Percentiles rank a stretch among this genome's conserved stretches.
These are phyloP conservation scores for Russula emetica DNA, from an alignment of 768 basidiomycete species.

Conservation along the genomic window DNA sequence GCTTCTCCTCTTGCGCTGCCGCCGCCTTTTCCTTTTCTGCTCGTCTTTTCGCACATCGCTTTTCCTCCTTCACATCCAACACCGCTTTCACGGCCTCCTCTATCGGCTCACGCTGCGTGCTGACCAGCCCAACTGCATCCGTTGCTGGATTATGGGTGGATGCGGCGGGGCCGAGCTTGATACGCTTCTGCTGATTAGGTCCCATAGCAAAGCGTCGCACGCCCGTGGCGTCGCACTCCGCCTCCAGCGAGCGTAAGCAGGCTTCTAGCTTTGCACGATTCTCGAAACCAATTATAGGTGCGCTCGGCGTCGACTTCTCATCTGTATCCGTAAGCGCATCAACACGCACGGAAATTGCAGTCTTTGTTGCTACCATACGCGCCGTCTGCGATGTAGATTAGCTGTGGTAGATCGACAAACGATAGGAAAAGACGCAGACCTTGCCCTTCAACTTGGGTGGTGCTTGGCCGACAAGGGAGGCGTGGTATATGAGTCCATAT, in stretches of 20 bases:
- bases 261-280: slow-evolving; percentile 95
- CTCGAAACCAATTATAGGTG: slow-evolving; percentile 86
- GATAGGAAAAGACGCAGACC: slow-evolving; percentile 38
- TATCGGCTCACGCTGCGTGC: slow-evolving; percentile 81
- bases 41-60: slow-evolving; percentile 66
- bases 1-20: slow-evolving; percentile 28
- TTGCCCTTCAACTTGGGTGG: slow-evolving; percentile 98
- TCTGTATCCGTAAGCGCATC: slow-evolving; percentile 93
- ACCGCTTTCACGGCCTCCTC: slow-evolving; percentile 70
- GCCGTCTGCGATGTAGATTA: slow-evolving; percentile 67
- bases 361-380: slow-evolving; percentile 99
- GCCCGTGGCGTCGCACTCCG: slow-evolving; percentile 68
- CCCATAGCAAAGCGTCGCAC: slow-evolving; percentile 62
- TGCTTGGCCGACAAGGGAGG: slow-evolving; percentile 94
- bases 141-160: slow-evolving; percentile 83
- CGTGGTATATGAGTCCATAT: slow-evolving; percentile 99
- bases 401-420: neutral
- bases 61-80: slow-evolving; percentile 83
- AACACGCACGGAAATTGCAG: slow-evolving; percentile 94
- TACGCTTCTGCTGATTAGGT: slow-evolving; percentile 67
- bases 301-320: slow-evolving; percentile 76
- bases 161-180: slow-evolving; percentile 75
- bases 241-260: slow-evolving; percentile 83
- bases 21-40: slow-evolving; percentile 46
- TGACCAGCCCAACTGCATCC: slow-evolving; percentile 76